phyloP scores from a whole-genome alignment of 495 filamentous ascomycete species.

The Penicillium dipodomyicola region DNA sequence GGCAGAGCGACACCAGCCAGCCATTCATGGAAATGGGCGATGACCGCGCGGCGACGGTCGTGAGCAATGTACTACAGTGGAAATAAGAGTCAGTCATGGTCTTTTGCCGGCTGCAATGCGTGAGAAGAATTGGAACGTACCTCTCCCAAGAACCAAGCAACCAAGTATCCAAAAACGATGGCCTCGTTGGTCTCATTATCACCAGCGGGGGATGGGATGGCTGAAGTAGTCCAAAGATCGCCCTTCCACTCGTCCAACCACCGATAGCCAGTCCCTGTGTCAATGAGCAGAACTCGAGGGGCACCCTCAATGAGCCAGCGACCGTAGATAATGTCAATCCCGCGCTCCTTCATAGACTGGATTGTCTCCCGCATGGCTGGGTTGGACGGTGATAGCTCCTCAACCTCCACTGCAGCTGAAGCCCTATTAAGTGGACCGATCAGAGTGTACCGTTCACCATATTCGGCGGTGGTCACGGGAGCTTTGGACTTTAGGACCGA shows the following conservation, averaged over 20 bases:
- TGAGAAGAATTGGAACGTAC: constrained; percentile 44
- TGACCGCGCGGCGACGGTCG: constrained; percentile 83
- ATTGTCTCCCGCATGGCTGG: constrained; percentile 80
- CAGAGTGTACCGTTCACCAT: constrained; percentile 94
- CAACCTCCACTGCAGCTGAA: constrained; percentile 94
- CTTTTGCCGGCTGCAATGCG: neutral
- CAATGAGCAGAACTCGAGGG: constrained; percentile 88
- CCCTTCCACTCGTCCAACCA: constrained; percentile 96
- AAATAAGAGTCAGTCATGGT: neutral
- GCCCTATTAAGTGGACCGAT: constrained; percentile 90
- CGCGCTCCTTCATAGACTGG: constrained; percentile 82
- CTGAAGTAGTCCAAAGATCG: constrained; percentile 90
- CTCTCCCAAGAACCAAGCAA: constrained; percentile 98
- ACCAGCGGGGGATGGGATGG: constrained; percentile 84
- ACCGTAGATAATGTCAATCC: constrained; percentile 87
- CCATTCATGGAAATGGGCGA: constrained; percentile 99
- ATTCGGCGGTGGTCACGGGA: constrained; percentile 94
- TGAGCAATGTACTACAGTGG: constrained; percentile 77
- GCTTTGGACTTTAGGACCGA: constrained; percentile 99
- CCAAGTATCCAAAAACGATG: constrained; percentile 94
- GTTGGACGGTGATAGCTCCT: constrained; percentile 81
- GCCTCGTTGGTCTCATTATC: constrained; percentile 97
- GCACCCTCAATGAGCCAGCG: constrained; percentile 98
- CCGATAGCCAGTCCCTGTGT: constrained; percentile 86
- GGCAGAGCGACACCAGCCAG: constrained; percentile 94